A percentile compares a stretch with the other conserved stretches of the same genome.
Evolutionary conservation across 208 protist genomes (phyloP).

Genomic region (Porcisia hertigi): DNA sequence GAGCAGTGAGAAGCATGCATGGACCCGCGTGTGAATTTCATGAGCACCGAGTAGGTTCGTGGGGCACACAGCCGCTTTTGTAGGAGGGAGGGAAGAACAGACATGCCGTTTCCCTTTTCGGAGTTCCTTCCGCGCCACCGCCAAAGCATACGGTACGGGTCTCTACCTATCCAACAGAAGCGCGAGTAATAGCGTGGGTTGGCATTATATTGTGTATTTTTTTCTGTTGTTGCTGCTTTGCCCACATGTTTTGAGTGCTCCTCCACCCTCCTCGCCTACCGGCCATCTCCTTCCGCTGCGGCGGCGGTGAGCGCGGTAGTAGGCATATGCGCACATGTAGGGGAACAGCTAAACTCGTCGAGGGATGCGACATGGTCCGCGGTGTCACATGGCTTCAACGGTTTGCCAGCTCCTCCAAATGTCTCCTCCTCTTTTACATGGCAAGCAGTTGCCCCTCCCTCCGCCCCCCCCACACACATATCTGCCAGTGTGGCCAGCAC

Average conservation of each 20-base stretch:
- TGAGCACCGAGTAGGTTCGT: constrained; percentile 4
- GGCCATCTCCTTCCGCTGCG: no score
- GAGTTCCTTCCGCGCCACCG: no score
- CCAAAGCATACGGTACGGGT: no score
- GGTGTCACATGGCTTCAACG: neutral
- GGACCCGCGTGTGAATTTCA: neutral
- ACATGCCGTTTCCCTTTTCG: no score
- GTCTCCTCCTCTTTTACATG: neutral
- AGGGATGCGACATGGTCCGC: neutral
- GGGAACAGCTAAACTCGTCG: neutral
- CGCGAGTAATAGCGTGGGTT: neutral
- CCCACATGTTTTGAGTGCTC: neutral
- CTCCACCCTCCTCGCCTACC: no score
- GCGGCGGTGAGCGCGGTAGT: neutral
- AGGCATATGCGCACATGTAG: neutral
- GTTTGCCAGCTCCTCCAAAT: neutral
- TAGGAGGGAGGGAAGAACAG: neutral
- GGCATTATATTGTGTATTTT: neutral
- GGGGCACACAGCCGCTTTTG: neutral
- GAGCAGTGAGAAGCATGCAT: neutral
- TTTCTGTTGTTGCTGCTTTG: neutral
- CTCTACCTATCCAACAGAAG: no score
- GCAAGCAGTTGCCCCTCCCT: neutral
- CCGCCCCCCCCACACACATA: no score
- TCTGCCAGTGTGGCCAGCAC: neutral